These are phyloP conservation scores for Kwoniella bestiolae DNA, from an alignment of 768 basidiomycete species.

Conservation along the genomic window DNA sequence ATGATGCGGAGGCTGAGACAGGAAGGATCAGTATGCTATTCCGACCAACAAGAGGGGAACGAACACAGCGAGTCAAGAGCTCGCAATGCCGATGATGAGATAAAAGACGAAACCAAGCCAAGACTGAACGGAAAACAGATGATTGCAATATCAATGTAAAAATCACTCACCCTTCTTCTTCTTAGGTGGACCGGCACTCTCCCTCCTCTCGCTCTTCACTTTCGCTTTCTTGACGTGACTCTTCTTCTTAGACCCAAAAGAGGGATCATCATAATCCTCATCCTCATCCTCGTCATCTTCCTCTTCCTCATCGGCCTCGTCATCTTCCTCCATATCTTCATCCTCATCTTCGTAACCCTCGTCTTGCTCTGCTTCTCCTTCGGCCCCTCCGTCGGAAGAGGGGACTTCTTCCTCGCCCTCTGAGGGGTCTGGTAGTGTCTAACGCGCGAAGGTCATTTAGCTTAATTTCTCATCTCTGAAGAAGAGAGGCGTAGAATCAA, in stretches of 20 bases:
- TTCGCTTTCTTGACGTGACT: constrained; percentile 14
- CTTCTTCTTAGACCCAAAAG: constrained; percentile 35
- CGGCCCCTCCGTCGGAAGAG: constrained; percentile 16
- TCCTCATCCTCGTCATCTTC: constrained; percentile 37
- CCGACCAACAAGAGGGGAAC: no score
- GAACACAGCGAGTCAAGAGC: background rate
- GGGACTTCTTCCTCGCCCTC: constrained; percentile 33
- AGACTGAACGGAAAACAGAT: background rate
- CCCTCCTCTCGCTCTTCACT: constrained; percentile 11
- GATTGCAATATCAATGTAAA: background rate
- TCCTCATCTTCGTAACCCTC: constrained; percentile 32
- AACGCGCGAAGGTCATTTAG: no score
- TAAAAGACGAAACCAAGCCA: no score
- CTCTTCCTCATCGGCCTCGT: constrained; percentile 36
- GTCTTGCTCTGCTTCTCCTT: constrained; percentile 21
- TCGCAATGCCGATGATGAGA: background rate
- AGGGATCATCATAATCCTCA: constrained; percentile 42
- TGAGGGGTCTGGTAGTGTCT: background rate
- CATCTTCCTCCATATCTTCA: constrained; percentile 31
- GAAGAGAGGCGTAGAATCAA: no score
- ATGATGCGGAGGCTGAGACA: constrained; percentile 35
- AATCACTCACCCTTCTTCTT: constrained; percentile 33
- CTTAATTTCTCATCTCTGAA: no score
- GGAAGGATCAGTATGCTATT: no score
- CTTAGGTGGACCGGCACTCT: constrained; percentile 20